Percentiles rank a stretch among this genome's conserved stretches.
phyloP scores from a whole-genome alignment of 163 green algal species.

The Chlorella variabilis region DNA sequence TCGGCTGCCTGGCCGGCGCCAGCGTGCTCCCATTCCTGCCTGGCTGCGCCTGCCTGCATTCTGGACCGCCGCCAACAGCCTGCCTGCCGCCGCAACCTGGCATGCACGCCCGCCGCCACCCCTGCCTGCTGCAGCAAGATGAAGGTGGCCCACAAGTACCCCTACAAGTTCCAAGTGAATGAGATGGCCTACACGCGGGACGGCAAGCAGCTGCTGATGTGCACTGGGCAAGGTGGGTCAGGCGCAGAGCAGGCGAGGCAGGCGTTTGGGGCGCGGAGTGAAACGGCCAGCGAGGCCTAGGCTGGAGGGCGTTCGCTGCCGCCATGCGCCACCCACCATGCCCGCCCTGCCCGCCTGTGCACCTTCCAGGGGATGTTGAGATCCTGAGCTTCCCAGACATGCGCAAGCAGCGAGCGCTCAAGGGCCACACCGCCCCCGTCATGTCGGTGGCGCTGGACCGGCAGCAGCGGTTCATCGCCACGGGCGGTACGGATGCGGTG shows the following conservation, averaged over 20 bases:
- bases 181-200: slow-evolving; percentile 19
- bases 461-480: slow-evolving; percentile 39
- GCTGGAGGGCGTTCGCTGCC: too few relatives aligned
- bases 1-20: neutral
- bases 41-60: too few relatives aligned
- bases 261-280: too few relatives aligned
- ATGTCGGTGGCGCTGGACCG: slow-evolving; percentile 36
- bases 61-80: neutral
- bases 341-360: too few relatives aligned
- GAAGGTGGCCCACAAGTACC: slow-evolving; percentile 38
- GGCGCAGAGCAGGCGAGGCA: too few relatives aligned
- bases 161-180: slow-evolving; percentile 34
- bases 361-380: slow-evolving; percentile 32
- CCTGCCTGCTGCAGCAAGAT: slow-evolving; percentile 14
- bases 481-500: slow-evolving; percentile 43
- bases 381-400: slow-evolving; percentile 43
- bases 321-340: too few relatives aligned
- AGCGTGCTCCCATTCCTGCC: too few relatives aligned
- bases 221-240: neutral
- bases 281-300: too few relatives aligned
- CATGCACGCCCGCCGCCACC: too few relatives aligned
- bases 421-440: slow-evolving; percentile 42
- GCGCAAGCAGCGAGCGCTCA: slow-evolving; percentile 12
- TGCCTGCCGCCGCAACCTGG: too few relatives aligned
- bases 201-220: neutral